phyloP scores from a whole-genome alignment of 2,329 filamentous ascomycete genomes.

The Aspergillus novoparasiticus region DNA sequence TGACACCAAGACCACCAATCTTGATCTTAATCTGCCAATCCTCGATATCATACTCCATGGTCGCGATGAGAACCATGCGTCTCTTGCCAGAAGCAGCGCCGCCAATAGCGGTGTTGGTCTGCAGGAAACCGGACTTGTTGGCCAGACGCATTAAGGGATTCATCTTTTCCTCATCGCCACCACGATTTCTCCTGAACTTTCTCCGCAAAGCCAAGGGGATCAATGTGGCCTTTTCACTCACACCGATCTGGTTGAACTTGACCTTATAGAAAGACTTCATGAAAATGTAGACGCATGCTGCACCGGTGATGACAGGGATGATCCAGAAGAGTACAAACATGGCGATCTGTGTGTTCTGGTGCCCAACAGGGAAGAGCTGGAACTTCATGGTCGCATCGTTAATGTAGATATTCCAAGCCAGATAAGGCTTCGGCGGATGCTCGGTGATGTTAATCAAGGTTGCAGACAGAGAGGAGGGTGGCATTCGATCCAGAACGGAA shows the following conservation, averaged over 20 bases:
- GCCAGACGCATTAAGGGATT: slow-evolving; percentile 39
- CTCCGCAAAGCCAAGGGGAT: slow-evolving; percentile 40
- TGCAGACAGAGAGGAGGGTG: slow-evolving; percentile 59
- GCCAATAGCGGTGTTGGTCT: slow-evolving; percentile 39
- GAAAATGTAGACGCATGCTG: slow-evolving; percentile 57
- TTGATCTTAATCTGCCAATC: slow-evolving; percentile 73
- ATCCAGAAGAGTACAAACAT: slow-evolving; percentile 58
- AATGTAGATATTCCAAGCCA: slow-evolving; percentile 59
- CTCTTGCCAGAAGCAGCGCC: slow-evolving; percentile 32
- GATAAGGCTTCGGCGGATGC: slow-evolving; percentile 55
- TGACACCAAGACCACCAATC: slow-evolving; percentile 70
- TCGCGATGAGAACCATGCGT: slow-evolving; percentile 66
- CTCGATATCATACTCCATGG: slow-evolving; percentile 73
- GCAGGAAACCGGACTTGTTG: slow-evolving; percentile 40
- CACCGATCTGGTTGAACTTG: slow-evolving; percentile 63
- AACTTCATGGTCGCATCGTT: slow-evolving; percentile 61
- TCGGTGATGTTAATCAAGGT: slow-evolving; percentile 63
- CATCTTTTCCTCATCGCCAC: slow-evolving; percentile 31
- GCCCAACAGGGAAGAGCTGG: slow-evolving; percentile 45
- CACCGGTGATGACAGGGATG: slow-evolving; percentile 55
- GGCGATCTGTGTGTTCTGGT: slow-evolving; percentile 43
- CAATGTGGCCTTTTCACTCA: slow-evolving; percentile 52
- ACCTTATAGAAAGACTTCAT: slow-evolving; percentile 65
- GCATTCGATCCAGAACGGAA: slow-evolving; percentile 63
- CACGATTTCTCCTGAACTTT: slow-evolving; percentile 34